Base-by-base conservation (phyloP, 2,329 filamentous ascomycete genomes). In the Hypocreales sp. region DNA sequence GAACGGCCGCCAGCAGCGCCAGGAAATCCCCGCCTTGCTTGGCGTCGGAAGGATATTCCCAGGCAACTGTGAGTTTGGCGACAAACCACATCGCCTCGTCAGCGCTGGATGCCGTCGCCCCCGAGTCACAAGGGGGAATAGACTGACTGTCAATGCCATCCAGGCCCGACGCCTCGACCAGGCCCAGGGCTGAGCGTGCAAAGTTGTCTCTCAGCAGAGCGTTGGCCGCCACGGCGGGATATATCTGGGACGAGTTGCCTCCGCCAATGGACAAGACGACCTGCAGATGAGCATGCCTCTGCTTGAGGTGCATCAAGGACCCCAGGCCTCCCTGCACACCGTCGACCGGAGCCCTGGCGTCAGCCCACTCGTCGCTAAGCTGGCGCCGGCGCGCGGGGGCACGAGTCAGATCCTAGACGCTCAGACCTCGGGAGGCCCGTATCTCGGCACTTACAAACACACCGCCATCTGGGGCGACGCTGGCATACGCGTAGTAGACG, bases 401-500 rank as follows among this genome's bases (percentile, higher is more conserved):
- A 32, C 26, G 40, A 40, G 41, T 50, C 40, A 48, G 47, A 24
- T 19, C 12, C 18, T 33, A 18, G 24, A 27, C 27, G 25, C 28
- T 32, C 11, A 24, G 18, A 20, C 19, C 16, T 6, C 5, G 29
- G 15, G 20, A 22, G 26, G 31, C 20, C 15, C 18, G 17, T 14
- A 14, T 22, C 26, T 26, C 19, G 16, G 31, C 34, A 61, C 70
- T 58, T 55, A 86, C 80, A 60, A 79, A 79, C 35, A 87, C 71
- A 28, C 68, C 70, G 26, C 81, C 80, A 46, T 84, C 77, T 27
- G 64, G 53, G 35, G 71, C 70, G 23, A 87, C 68, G 52, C 67
- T 79, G 32, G 79, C 79, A 64, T 81, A 86, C 9, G 80, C 79
- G 46, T 87, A 87, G 51, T 84, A 86, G 15, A 86, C 72, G 44